Evolutionary conservation across 2,329 filamentous ascomycete genomes (phyloP), one percentile per base, ranked within the genome.

Genomic region (Fusarium napiforme): DNA sequence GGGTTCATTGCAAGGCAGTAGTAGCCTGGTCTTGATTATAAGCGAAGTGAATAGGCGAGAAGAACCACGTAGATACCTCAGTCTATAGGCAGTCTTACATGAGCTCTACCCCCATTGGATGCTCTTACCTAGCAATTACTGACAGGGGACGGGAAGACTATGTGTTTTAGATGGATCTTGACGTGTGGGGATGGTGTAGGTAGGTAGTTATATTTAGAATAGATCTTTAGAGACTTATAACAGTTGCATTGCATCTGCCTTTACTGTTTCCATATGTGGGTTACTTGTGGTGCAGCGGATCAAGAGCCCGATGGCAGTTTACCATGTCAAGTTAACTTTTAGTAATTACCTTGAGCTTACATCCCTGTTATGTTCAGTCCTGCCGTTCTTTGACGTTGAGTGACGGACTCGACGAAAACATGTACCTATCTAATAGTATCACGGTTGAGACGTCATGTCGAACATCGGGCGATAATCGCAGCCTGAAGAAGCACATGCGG

Each of bases 1-100:
- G 74, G 73, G 23, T 81, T 84, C 47, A 65, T 74, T 32, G 73
- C 71, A 23, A 71, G 64, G n/a, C 68, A 74, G 61, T 74, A 74
- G 61, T 74, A 52, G 69, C n/a, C 32, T 19, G n/a, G 26, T 12
- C 3, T 42, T 39, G 23, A 23, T 39, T 34, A 45, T 16, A 49
- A 21, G 16, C 26, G 56, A 42, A 16, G 26, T 11, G 18, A 26
- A 60, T 34, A 60, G 42, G 34, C 16, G 53, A 60, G 32, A 49
- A 30, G 11, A 34, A 46, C n/a, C 18, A 46, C 37, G 42, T 19
- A 56, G 26, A 32, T 23, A n/a, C 52, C 26, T 36, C 12, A 46
- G n/a, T 36, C 18, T 49, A 18, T n/a, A 28, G 45, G 26, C 15
- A 58, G n/a, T 36, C 39, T 34, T 30, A 55, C 50, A 55, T 42